Evolutionary conservation across 306 rosid species (phyloP).

Genomic region (Dryas drummondii): DNA sequence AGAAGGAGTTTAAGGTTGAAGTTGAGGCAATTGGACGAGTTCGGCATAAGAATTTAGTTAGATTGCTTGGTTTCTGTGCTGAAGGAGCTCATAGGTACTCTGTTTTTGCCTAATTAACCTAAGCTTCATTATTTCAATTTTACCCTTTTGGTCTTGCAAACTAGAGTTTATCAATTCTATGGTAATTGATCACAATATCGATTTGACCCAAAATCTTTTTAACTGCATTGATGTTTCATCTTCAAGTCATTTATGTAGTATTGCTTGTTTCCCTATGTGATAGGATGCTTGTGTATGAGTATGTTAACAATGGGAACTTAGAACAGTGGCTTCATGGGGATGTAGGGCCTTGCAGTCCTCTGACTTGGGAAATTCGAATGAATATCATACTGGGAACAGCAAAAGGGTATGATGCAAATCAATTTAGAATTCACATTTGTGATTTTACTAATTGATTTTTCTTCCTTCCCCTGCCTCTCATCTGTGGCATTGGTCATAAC

Average conservation of each 20-base stretch:
- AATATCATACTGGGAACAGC: conserved; percentile 78
- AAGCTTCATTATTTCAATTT: conserved; percentile 10
- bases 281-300: conserved; percentile 94
- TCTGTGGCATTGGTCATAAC: background rate
- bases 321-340: conserved; percentile 95
- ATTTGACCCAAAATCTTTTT: background rate
- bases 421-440: conserved; percentile 1
- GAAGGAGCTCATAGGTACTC: conserved; percentile 91
- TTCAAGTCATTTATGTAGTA: background rate
- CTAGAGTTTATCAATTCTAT: background rate
- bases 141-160: background rate
- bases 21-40: conserved; percentile 96
- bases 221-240: background rate
- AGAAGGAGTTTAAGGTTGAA: conserved; percentile 83
- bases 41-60: conserved; percentile 81
- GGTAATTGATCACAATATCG: background rate
- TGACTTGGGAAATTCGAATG: conserved; percentile 85
- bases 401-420: conserved; percentile 54
- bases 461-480: conserved; percentile 4
- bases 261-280: conserved; percentile 6
- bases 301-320: conserved; percentile 76
- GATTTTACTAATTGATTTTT: background rate
- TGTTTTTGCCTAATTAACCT: background rate
- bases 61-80: conserved; percentile 89
- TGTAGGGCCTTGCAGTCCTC: conserved; percentile 77